These are phyloP conservation scores for Tulasnella sp. DNA, from an alignment of 768 basidiomycete genomes.

Conservation along the genomic window DNA sequence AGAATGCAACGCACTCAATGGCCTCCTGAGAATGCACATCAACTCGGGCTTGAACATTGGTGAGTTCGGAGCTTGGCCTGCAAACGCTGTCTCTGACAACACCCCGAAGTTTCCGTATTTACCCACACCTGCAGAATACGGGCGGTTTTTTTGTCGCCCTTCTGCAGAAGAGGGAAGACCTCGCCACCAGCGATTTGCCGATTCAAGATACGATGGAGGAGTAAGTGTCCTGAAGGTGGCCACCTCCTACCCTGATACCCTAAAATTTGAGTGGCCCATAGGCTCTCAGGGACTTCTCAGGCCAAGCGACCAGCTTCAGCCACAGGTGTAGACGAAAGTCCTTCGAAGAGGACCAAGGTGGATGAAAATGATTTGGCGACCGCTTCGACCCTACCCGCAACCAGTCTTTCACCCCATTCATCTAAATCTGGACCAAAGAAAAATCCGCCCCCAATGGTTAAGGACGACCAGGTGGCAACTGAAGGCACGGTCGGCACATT, in stretches of 20 bases:
- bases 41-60: conserved; percentile 64
- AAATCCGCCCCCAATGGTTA: conserved; percentile 30
- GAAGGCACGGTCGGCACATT: conserved; percentile 36
- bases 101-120: conserved; percentile 61
- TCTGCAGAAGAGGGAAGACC: conserved; percentile 1
- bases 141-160: conserved; percentile 94
- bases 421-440: conserved; percentile 5
- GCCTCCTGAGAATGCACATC: conserved; percentile 55
- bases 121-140: conserved; percentile 92
- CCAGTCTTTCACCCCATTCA: conserved; percentile 34
- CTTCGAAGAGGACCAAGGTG: neutral
- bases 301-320: neutral
- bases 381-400: conserved; percentile 3
- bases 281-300: too few relatives aligned
- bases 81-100: neutral
- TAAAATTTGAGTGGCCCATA: too few relatives aligned
- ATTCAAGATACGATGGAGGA: neutral
- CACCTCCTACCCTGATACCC: neutral
- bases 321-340: neutral
- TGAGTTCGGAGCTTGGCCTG: conserved; percentile 30
- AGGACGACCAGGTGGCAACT: conserved; percentile 21
- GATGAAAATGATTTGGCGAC: neutral
- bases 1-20: conserved; percentile 47
- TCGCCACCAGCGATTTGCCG: neutral
- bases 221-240: neutral